These are phyloP conservation scores for Peltaster fructicola DNA, from an alignment of 2,329 filamentous ascomycete species.

Conservation along the genomic window DNA sequence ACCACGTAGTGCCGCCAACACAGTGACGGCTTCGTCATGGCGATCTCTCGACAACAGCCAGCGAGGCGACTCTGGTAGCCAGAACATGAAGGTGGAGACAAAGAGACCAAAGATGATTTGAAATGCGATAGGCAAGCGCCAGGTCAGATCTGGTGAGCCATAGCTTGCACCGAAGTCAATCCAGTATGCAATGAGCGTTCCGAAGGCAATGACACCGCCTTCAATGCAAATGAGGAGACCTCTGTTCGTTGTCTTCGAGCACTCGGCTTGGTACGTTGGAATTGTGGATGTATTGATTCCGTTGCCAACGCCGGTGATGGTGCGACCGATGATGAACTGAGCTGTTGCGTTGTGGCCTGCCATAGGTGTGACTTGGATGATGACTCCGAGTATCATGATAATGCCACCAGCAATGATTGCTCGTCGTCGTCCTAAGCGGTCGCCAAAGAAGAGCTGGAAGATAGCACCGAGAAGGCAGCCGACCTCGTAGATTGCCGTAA, in stretches of 20 bases:
- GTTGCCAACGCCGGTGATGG: constrained; percentile 36
- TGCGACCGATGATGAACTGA: constrained; percentile 36
- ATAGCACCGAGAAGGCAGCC: constrained; percentile 15
- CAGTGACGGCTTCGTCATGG: constrained; percentile 29
- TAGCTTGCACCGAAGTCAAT: constrained; percentile 22
- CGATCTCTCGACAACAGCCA: constrained; percentile 29
- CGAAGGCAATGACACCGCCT: constrained; percentile 34
- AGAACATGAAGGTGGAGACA: constrained; percentile 30
- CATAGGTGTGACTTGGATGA: constrained; percentile 22
- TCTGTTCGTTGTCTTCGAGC: constrained; percentile 37
- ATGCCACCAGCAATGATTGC: constrained; percentile 15
- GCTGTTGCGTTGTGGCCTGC: constrained; percentile 21
- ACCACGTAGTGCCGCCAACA: constrained; percentile 33
- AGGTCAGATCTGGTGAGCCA: constrained; percentile 19
- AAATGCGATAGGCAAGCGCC: constrained; percentile 25
- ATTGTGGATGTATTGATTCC: constrained; percentile 39
- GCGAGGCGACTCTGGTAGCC: constrained; percentile 28
- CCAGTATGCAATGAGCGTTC: constrained; percentile 25
- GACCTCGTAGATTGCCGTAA: constrained; percentile 7
- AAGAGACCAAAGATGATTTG: constrained; percentile 27
- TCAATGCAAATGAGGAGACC: constrained; percentile 44
- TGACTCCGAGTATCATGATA: constrained; percentile 21
- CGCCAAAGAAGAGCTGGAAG: constrained; percentile 11
- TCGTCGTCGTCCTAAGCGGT: constrained; percentile 12
- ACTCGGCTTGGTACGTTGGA: constrained; percentile 37